Conservation (phyloP, 768 basidiomycete genomes). For the Pluteus cervinus region DNA sequence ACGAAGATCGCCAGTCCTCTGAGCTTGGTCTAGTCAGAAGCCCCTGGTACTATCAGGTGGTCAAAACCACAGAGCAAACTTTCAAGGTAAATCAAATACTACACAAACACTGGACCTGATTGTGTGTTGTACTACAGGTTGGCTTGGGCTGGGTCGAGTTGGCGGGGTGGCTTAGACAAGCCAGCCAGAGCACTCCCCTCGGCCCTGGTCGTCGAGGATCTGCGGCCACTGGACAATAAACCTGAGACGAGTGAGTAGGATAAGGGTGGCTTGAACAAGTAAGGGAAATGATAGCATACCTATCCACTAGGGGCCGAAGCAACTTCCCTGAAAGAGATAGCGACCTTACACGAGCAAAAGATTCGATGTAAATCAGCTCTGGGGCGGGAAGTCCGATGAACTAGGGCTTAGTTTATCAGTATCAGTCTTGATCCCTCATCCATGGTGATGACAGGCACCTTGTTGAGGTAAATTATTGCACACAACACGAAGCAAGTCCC, state of each 20-base stretch:
- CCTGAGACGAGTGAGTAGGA: slow-evolving; percentile 25
- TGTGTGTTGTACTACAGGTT: background rate
- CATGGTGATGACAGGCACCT: slow-evolving; percentile 38
- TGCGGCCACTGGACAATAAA: slow-evolving; percentile 92
- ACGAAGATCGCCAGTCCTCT: too few species aligned
- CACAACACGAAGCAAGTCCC: slow-evolving; percentile 88
- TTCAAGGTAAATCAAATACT: too few species aligned
- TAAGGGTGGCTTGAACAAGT: background rate
- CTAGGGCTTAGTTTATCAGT: slow-evolving; percentile 33
- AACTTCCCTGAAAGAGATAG: slow-evolving; percentile 84
- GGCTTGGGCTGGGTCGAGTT: background rate
- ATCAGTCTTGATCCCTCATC: slow-evolving; percentile 1
- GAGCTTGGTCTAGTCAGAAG: too few species aligned
- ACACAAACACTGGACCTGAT: too few species aligned
- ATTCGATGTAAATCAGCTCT: slow-evolving; percentile 82
- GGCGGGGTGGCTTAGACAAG: slow-evolving; percentile 48
- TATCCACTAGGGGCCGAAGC: slow-evolving; percentile 76
- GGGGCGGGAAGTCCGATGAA: slow-evolving; percentile 71
- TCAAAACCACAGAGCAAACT: too few species aligned
- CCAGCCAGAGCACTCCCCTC: slow-evolving; percentile 55
- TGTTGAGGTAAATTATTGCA: slow-evolving; percentile 60
- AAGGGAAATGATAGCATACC: slow-evolving; percentile 29
- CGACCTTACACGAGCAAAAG: slow-evolving; percentile 79
- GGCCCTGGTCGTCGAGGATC: slow-evolving; percentile 32
- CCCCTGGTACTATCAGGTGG: too few species aligned